These are phyloP conservation scores for Blakeslea trispora DNA, from an alignment of 371 early-diverging fungal species.

Conservation along the genomic window DNA sequence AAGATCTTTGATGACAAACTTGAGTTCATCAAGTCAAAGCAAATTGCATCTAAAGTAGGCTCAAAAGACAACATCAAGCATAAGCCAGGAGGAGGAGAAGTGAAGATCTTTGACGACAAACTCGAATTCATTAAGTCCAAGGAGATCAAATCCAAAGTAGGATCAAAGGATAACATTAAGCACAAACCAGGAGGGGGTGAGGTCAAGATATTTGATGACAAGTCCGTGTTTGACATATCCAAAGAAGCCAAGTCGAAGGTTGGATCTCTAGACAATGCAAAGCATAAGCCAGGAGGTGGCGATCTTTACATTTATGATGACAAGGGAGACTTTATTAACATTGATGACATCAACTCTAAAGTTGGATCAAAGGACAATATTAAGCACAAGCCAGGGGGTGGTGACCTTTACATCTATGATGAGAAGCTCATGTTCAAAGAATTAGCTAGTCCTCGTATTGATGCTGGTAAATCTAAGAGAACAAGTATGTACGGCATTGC, in stretches of 20 bases:
- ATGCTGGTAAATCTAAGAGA: slow-evolving; percentile 1
- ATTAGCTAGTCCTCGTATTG: neutral
- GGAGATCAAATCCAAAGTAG: slow-evolving; percentile 4
- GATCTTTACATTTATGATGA: slow-evolving; percentile 16
- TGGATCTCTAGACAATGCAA: slow-evolving; percentile 13
- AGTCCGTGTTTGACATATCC: neutral
- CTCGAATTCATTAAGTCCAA: neutral
- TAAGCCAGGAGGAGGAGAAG: slow-evolving; percentile 14
- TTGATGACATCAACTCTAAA: neutral
- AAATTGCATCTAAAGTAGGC: neutral
- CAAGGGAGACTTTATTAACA: neutral
- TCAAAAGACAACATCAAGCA: slow-evolving; percentile 16
- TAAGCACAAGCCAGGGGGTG: slow-evolving; percentile 14
- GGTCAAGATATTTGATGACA: slow-evolving; percentile 6
- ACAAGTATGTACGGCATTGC: no score
- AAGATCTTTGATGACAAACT: neutral
- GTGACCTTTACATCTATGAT: neutral
- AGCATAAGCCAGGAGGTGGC: slow-evolving; percentile 15
- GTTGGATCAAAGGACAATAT: slow-evolving; percentile 13
- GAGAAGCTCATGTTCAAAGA: neutral
- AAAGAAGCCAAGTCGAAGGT: slow-evolving; percentile 2
- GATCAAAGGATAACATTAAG: slow-evolving; percentile 13
- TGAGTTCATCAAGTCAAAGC: neutral
- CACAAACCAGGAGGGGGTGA: slow-evolving; percentile 17
- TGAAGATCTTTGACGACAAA: neutral